A percentile compares a stretch with the other conserved stretches of the same genome.
phyloP scores from a whole-genome alignment of 2,329 filamentous ascomycete genomes.

The Colletotrichum horii region DNA sequence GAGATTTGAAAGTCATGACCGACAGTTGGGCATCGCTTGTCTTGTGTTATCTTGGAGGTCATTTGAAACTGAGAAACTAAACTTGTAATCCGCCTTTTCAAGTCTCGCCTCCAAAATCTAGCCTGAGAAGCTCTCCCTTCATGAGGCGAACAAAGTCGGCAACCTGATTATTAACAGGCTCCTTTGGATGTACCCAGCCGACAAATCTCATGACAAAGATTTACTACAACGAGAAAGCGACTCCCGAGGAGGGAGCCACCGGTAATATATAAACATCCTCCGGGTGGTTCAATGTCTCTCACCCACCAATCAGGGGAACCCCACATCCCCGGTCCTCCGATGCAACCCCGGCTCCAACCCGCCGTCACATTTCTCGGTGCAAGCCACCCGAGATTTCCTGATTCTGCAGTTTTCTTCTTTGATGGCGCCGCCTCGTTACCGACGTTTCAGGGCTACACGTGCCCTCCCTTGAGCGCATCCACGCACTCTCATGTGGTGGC shows the following conservation, averaged over 20 bases:
- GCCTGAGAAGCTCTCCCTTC: not conserved
- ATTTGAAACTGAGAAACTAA: not conserved
- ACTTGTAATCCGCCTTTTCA: not conserved
- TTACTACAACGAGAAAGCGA: not conserved
- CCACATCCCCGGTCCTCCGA: not conserved
- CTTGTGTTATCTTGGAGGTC: not conserved
- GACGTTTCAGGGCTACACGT: not conserved
- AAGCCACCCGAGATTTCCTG: conserved; percentile 18
- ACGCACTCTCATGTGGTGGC: not conserved
- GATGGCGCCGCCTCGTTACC: not conserved
- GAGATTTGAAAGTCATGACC: not conserved
- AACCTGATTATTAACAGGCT: not conserved
- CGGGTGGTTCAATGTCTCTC: not conserved
- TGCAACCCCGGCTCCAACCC: not conserved
- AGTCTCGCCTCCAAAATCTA: not conserved
- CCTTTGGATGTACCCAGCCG: not conserved
- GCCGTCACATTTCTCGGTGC: conserved; percentile 15
- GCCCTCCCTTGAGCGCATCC: not conserved
- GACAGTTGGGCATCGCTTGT: not conserved
- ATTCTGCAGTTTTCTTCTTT: conserved; percentile 1
- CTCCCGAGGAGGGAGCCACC: not conserved
- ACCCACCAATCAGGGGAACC: not conserved
- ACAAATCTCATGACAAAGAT: not conserved
- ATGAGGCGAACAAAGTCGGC: not conserved
- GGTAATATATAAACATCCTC: not conserved